A percentile compares a stretch with the other conserved stretches of the same genome.
phyloP scores from a whole-genome alignment of 768 basidiomycete species.

The Melanogaster broomeanus region DNA sequence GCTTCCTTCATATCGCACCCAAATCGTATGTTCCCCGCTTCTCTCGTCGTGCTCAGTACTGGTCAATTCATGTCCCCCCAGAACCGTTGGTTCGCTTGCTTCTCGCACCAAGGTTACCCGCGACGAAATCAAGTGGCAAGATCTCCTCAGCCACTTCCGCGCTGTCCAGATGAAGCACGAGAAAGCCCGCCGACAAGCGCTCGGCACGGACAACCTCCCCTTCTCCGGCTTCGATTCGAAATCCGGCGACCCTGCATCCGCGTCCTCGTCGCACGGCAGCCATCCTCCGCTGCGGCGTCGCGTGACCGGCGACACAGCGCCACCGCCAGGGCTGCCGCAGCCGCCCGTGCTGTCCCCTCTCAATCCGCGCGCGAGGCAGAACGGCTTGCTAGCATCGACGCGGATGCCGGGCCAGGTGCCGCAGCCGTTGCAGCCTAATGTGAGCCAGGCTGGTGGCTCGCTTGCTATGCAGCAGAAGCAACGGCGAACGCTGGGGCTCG shows the following conservation, averaged over 20 bases:
- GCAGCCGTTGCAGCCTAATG: constrained; percentile 27
- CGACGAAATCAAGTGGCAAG: constrained; percentile 97
- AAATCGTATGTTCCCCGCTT: constrained; percentile 59
- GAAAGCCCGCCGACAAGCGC: constrained; percentile 78
- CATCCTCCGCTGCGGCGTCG: constrained; percentile 60
- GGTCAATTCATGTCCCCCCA: constrained; percentile 30
- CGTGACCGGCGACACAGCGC: constrained; percentile 48
- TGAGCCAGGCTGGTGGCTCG: constrained; percentile 9
- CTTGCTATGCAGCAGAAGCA: constrained; percentile 38
- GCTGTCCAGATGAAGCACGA: constrained; percentile 88
- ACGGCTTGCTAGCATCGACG: constrained; percentile 39
- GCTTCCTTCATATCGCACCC: constrained; percentile 88
- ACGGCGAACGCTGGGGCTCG: constrained; percentile 44
- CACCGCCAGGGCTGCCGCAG: constrained; percentile 33
- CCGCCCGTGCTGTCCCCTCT: constrained; percentile 69
- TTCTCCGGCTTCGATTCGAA: constrained; percentile 45
- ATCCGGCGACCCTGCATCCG: constrained; percentile 25
- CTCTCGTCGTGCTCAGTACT: too few species aligned
- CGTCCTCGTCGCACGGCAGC: constrained; percentile 13
- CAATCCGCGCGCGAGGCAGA: constrained; percentile 67
- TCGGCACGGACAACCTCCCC: constrained; percentile 61
- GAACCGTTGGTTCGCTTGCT: constrained; percentile 37
- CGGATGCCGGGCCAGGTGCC: constrained; percentile 40
- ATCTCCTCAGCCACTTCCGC: constrained; percentile 90
- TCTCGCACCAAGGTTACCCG: constrained; percentile 76